These are phyloP conservation scores for Xylaria curta DNA, from an alignment of 495 filamentous ascomycete species.

Conservation along the genomic window DNA sequence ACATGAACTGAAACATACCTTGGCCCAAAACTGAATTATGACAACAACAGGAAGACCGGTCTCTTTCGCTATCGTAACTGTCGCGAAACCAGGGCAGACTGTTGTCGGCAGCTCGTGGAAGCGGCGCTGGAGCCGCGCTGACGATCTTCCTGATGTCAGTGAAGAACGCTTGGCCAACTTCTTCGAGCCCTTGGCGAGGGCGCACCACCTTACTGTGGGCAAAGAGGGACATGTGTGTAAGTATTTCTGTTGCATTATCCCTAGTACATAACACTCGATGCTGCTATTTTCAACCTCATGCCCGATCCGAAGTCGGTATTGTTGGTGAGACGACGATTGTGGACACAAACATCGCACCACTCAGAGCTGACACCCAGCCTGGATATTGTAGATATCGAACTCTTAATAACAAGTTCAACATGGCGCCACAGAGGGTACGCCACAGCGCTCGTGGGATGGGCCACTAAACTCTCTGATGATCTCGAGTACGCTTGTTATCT, in stretches of 20 bases:
- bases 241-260: conserved; percentile 11
- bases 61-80: conserved; percentile 31
- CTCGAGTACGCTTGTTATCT: conserved; percentile 38
- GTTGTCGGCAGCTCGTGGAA: conserved; percentile 35
- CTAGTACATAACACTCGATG: neutral
- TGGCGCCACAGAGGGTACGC: conserved; percentile 36
- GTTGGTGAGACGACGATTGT: neutral
- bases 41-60: conserved; percentile 32
- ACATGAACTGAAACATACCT: neutral
- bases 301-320: neutral
- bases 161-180: conserved; percentile 34
- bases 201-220: conserved; percentile 33
- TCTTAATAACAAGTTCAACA: conserved; percentile 36
- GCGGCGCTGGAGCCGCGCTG: conserved; percentile 35
- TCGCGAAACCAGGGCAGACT: conserved; percentile 36
- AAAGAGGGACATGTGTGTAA: conserved; percentile 40
- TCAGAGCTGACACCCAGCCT: neutral
- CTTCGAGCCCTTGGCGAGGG: conserved; percentile 36
- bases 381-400: conserved; percentile 31
- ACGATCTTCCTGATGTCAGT: conserved; percentile 34
- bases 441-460: conserved; percentile 37
- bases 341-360: neutral
- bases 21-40: conserved; percentile 7
- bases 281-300: neutral
- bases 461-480: conserved; percentile 32